Base-by-base conservation (phyloP, 495 filamentous ascomycete species). In the Penicillium coprophilum region DNA sequence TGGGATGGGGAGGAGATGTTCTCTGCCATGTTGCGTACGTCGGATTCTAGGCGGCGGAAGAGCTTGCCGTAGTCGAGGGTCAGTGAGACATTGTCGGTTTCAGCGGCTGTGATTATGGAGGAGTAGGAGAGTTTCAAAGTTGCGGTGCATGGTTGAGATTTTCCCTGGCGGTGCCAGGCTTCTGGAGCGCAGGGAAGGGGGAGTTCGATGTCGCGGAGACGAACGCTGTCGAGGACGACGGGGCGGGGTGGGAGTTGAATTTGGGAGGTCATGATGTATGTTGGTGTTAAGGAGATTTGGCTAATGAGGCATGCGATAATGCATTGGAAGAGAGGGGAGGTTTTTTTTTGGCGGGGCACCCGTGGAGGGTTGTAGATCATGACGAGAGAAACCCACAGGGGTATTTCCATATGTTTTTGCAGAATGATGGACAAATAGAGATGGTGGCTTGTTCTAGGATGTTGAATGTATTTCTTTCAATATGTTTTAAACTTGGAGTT, bases 21-120 rank as follows among this genome's bases (percentile, higher is more conserved):
- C 19, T 71, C 65, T 13, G 59, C 65, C 53, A 74, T 61, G 46
- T 69, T 56, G 49, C 63, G 65, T 34, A 77, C 62, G 23, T 74
- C 74, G 19, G 62, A 59, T 32, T 77, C 75, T 10, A 77, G 54
- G n/a, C 73, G 74, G 10, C 76, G 74, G 58, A 73, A 79, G 2
- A 79, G 71, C 59, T 78, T 78, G 36, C 77, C 75, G 61, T 79
- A 79, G 59, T 79, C 75, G 8, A 79, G 56, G 1, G 75, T 74
- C 7, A 77, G 67, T 5, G 74, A 75, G 51, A 79, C 75, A 57
- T 78, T 72, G 44, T 79, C 77, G 23, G 71, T 68, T 15, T 65
- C 67, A 0, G 75, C 77, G 13, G 74, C 70, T 1, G 70, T 72
- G 34, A 76, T 65, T 28, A 76, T 72, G 32, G 73, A 75, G 12